These are phyloP conservation scores for Solanum appendiculatum DNA, from an alignment of 257 asterid genomes.

Conservation along the genomic window DNA sequence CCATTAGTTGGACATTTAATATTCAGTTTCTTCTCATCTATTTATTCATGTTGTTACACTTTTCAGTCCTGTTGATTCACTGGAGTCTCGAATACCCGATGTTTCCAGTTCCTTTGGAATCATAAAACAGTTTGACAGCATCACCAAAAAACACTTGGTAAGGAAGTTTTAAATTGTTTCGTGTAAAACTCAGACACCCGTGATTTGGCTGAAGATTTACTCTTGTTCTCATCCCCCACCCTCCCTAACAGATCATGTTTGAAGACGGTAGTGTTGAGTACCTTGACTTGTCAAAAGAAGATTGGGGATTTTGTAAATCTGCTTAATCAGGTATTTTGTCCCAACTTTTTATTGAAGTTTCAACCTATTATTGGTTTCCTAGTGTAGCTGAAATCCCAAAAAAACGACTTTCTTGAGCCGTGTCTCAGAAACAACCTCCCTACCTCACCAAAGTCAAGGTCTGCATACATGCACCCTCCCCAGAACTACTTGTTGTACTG, in stretches of 20 bases:
- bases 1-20: not conserved
- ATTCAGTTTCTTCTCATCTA: not conserved
- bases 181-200: not conserved
- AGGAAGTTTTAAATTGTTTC: conserved; percentile 15
- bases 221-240: not conserved
- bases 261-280: conserved; percentile 64
- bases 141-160: conserved; percentile 75
- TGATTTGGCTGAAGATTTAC: not conserved
- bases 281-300: conserved; percentile 71
- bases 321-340: conserved; percentile 27
- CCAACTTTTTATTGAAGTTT: not conserved
- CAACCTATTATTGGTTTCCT: not conserved
- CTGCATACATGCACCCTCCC: not conserved
- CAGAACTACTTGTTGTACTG: not conserved
- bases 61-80: not conserved
- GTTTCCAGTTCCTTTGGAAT: conserved; percentile 63
- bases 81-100: not conserved
- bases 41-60: not conserved
- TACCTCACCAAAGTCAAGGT: not conserved
- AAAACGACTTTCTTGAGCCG: not conserved
- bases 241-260: conserved; percentile 57
- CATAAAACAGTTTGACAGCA: conserved; percentile 49
- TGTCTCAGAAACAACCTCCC: not conserved
- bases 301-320: conserved; percentile 65
- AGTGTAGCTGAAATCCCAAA: not conserved